These are phyloP conservation scores for Syncephalastrum contaminatum DNA, from an alignment of 371 early-diverging fungal species.

Conservation along the genomic window DNA sequence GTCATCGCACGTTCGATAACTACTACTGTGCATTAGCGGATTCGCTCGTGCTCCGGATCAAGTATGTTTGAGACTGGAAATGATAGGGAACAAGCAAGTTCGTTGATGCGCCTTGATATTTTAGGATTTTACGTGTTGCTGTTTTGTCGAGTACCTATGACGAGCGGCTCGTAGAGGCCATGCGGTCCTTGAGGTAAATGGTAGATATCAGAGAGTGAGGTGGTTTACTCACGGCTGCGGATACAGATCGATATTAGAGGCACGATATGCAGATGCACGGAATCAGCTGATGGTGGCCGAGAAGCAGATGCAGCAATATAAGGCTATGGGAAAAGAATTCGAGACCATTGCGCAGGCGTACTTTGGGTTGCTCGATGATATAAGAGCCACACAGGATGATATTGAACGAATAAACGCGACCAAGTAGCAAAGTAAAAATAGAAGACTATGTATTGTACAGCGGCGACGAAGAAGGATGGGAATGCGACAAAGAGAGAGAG, in stretches of 20 bases:
- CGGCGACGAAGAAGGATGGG: too few species aligned
- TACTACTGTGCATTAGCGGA: conserved; percentile 16
- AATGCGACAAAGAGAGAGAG: too few species aligned
- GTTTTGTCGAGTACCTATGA: conserved; percentile 12
- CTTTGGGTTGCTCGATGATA: conserved; percentile 12
- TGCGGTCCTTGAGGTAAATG: conserved; percentile 13
- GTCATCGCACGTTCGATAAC: conserved; percentile 5
- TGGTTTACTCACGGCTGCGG: background rate
- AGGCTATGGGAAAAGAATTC: conserved; percentile 27
- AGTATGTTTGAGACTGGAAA: conserved; percentile 4
- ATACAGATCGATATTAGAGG: conserved; percentile 10
- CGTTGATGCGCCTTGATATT: background rate
- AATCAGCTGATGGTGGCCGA: conserved; percentile 11
- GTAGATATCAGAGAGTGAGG: background rate
- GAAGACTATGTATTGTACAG: too few species aligned
- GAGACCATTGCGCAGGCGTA: conserved; percentile 17
- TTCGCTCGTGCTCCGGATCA: conserved; percentile 12
- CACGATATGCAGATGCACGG: conserved; percentile 8
- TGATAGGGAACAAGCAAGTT: background rate
- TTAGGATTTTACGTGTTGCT: conserved; percentile 12
- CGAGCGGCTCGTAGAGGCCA: conserved; percentile 3
- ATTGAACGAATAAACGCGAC: conserved; percentile 6
- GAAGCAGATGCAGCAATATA: conserved; percentile 9
- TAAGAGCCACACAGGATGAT: conserved; percentile 17
- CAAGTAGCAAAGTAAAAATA: too few species aligned